Conservation (phyloP, 2,329 filamentous ascomycete genomes). For the Aphanoascus verrucosus region DNA sequence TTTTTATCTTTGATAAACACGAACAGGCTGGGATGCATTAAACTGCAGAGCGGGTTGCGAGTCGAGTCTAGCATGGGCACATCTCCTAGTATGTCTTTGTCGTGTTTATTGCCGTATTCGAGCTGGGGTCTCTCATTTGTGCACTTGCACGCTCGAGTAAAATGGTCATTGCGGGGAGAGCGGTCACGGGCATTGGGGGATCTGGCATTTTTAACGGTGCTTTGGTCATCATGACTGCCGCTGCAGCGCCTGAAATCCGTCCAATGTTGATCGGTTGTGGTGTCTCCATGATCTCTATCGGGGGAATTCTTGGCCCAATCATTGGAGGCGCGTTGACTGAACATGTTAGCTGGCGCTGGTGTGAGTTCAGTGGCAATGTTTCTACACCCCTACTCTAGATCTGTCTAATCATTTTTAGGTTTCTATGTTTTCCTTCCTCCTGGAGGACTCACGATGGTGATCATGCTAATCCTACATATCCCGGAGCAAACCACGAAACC, state of each 20-base stretch:
- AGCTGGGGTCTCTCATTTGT: slow-evolving; percentile 40
- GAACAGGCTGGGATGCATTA: not conserved
- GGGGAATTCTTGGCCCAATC: slow-evolving; percentile 15
- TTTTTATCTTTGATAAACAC: not conserved
- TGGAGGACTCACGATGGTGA: slow-evolving; percentile 15
- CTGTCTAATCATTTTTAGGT: slow-evolving; percentile 12
- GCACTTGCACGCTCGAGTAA: slow-evolving; percentile 32
- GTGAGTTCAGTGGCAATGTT: not conserved
- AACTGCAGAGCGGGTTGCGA: not conserved
- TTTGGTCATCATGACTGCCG: slow-evolving; percentile 38
- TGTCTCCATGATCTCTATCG: slow-evolving; percentile 39
- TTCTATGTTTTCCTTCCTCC: slow-evolving; percentile 1
- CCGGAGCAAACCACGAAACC: slow-evolving; percentile 14
- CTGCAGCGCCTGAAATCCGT: slow-evolving; percentile 24
- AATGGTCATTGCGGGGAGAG: slow-evolving; percentile 43
- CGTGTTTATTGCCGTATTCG: slow-evolving; percentile 37
- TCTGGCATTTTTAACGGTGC: slow-evolving; percentile 43
- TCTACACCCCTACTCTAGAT: slow-evolving; percentile 8
- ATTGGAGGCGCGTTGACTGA: slow-evolving; percentile 17
- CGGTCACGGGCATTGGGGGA: slow-evolving; percentile 41
- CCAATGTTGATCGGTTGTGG: slow-evolving; percentile 37
- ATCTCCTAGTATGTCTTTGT: slow-evolving; percentile 20
- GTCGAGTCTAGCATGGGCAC: not conserved
- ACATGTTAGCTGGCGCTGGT: slow-evolving; percentile 16
- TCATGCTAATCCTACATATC: slow-evolving; percentile 36